Evolutionary conservation across 768 basidiomycete species (phyloP), one percentile per base, ranked within the genome.

Genomic region (Tricholoma sp.): DNA sequence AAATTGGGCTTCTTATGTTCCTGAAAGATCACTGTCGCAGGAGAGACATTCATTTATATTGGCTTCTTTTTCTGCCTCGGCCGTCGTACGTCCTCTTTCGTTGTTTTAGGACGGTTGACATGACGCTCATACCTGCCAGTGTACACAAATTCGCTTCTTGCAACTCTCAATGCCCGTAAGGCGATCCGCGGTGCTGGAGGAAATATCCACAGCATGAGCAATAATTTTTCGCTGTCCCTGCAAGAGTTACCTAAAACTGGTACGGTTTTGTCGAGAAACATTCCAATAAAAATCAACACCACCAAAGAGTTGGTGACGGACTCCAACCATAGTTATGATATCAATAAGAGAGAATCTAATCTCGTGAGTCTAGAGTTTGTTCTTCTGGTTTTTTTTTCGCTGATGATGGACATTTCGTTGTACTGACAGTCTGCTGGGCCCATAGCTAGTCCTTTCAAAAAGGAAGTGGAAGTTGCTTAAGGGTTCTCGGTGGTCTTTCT

Each of bases 251-350:
- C n/a, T n/a, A n/a, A n/a, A n/a, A n/a, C n/a, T n/a, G 34, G 34
- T 5, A 35, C 9, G 1, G 12, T 35, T 4, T 9, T 12, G 10
- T 35, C 34, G 34, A 35, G 34, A 3, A 79, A 80, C 57, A 79
- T 81, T 43, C 78, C 79, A 2, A 81, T 82, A 72, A 81, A 80
- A 61, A 80, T 82, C 51, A 76, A 81, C 58, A 82, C 81, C 3
- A 81, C 78, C 5, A 76, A 79, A 58, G 78, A 82, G 62, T 78
- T 76, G 58, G 71, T 67, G 19, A 73, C 71, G 3, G 80, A 81
- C 63, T 68, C 69, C 7, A 72, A 75, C 24, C 67, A 69, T 9
- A 74, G 70, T 4, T 62, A 65, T 19, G 71, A 68, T 24, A 56
- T 41, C 32, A 62, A 65, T 39, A 67, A 69, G 61, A 59, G 60